Percentiles rank a stretch among this genome's conserved stretches.
Evolutionary conservation across 768 basidiomycete genomes (phyloP).

Genomic region (Tephrocybe sp.): DNA sequence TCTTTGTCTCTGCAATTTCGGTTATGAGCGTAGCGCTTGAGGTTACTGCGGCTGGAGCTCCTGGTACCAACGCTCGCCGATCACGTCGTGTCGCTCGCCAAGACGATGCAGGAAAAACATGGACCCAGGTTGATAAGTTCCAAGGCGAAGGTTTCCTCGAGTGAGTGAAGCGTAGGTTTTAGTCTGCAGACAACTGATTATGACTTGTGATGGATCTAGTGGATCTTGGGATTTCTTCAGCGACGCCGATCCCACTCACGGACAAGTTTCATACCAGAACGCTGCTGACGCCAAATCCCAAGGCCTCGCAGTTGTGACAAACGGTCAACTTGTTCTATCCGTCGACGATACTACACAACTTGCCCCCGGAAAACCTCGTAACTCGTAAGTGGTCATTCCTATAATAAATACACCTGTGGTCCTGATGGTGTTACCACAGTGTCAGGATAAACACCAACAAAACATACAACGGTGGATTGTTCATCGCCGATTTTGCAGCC

Average conservation of each 20-base stretch:
- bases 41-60: slow-evolving; percentile 8
- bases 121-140: slow-evolving; percentile 32
- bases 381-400: slow-evolving; percentile 37
- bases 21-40: not conserved
- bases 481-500: slow-evolving; percentile 66
- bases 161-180: slow-evolving; percentile 34
- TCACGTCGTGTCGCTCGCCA: slow-evolving; percentile 6
- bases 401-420: slow-evolving; percentile 8
- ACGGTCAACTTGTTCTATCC: slow-evolving; percentile 53
- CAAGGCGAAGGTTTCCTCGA: slow-evolving; percentile 58
- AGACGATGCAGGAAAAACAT: slow-evolving; percentile 16
- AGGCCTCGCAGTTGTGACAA: slow-evolving; percentile 60
- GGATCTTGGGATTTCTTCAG: slow-evolving; percentile 64
- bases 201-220: slow-evolving; percentile 31
- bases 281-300: slow-evolving; percentile 46
- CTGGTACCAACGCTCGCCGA: slow-evolving; percentile 1
- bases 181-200: not conserved
- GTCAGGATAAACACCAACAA: slow-evolving; percentile 69
- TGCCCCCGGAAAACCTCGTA: slow-evolving; percentile 50
- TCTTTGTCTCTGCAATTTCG: slow-evolving; percentile 3
- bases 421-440: slow-evolving; percentile 33
- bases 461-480: slow-evolving; percentile 63
- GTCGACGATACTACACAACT: slow-evolving; percentile 59
- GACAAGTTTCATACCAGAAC: slow-evolving; percentile 64
- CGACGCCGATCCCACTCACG: slow-evolving; percentile 65